Percentiles rank a stretch among this genome's conserved stretches.
phyloP scores from a whole-genome alignment of 176 grass and related monocot genomes.

The Pharus latifolius region DNA sequence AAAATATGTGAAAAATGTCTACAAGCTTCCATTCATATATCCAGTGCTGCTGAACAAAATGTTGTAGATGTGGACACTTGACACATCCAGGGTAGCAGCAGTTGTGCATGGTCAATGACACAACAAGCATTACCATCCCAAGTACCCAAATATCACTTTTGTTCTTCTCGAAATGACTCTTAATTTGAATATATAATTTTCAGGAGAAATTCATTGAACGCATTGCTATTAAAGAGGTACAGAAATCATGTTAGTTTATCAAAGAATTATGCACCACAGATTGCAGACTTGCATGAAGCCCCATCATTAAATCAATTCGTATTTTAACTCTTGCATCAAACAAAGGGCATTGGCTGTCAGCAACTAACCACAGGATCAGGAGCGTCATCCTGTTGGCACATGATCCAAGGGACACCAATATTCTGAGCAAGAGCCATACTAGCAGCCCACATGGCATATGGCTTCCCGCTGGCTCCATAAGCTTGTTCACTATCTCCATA shows the following conservation, averaged over 20 bases:
- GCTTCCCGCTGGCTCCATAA: slow-evolving; percentile 57
- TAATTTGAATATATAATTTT: not conserved
- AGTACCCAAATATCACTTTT: not conserved
- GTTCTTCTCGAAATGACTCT: not conserved
- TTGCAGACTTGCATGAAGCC: not conserved
- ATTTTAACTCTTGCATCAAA: not conserved
- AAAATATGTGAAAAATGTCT: not conserved
- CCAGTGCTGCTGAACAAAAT: not conserved
- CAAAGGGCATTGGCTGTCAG: not conserved
- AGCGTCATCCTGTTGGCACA: slow-evolving; percentile 84
- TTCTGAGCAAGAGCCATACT: slow-evolving; percentile 81
- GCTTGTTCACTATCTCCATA: slow-evolving; percentile 51
- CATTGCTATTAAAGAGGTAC: not conserved
- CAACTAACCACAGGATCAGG: slow-evolving; percentile 76
- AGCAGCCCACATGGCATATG: slow-evolving; percentile 83
- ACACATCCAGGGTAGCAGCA: not conserved
- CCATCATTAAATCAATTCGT: not conserved
- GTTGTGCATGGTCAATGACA: not conserved
- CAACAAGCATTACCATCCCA: not conserved
- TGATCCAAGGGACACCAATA: slow-evolving; percentile 86
- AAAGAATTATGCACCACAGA: not conserved
- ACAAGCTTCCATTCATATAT: not conserved
- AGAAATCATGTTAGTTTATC: not conserved
- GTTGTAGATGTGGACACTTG: not conserved
- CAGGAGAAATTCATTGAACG: not conserved